Base-by-base conservation (phyloP, 2,329 filamentous ascomycete genomes). In the Phialocephala sp. region DNA sequence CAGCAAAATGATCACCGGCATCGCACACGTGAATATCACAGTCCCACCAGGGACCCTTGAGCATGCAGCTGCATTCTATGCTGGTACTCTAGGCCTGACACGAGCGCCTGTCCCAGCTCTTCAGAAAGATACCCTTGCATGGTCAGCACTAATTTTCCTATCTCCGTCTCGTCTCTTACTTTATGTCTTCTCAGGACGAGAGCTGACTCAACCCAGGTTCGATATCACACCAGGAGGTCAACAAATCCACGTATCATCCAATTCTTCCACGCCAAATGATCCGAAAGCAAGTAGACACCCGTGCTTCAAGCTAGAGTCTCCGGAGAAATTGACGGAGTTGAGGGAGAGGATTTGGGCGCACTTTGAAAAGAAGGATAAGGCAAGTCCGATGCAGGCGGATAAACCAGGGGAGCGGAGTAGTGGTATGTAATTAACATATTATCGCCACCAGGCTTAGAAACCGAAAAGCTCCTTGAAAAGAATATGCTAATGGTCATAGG, bases 21-120 rank as follows among this genome's bases (percentile, higher is more conserved):
- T 88, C 60, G 82, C 83, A 2, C 85, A 88, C 76, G 78, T 88
- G 66, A 89, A 88, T 72, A 78, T 89, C 56, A 80, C 83, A n/a
- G 83, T 89, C 11, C 85, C 85, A 0, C 72, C 74, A 0, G 83
- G 80, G 63, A 86, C 84, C 0, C 79, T 88, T 37, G 77, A 79
- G 22, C 77, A 79, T 12, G 86, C 86, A 2, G 76, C 79, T 22
- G 79, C 78, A 11, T 89, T 89, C 77, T 89, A 88, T 76, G 80
- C 77, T 63, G 73, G 76, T 1, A 89, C 86, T 0, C 79, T 89
- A 0, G 86, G 85, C 14, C 79, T 90, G 5, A 81, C 76, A 4
- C 75, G 82, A 1, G 79, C 82, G 4, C 74, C 83, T 0, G 87
- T 89, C 0, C 87, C 87, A 0, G 76, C 76, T 2, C 72, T 82